phyloP scores from a whole-genome alignment of 1,284 basidiomycete species.

The Melampsora larici-populina region DNA sequence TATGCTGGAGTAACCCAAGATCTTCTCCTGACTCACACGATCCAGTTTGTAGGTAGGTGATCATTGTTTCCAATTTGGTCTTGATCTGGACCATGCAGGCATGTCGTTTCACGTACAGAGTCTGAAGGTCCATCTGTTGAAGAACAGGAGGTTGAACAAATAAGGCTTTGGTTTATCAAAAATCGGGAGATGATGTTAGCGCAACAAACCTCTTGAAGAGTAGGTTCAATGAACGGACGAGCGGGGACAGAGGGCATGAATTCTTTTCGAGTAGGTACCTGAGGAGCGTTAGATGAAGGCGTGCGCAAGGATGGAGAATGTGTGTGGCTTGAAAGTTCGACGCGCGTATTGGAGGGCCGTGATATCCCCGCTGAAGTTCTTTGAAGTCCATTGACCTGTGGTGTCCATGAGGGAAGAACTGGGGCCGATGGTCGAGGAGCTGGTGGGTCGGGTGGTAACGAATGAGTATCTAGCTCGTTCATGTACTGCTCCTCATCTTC shows the following conservation, averaged over 20 bases:
- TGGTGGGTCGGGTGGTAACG: background rate
- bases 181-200: background rate
- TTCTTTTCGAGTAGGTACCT: slow-evolving; percentile 1
- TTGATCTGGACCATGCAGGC: slow-evolving; percentile 21
- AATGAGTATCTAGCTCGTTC: background rate
- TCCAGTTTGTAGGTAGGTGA: slow-evolving; percentile 17
- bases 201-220: slow-evolving; percentile 26
- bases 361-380: background rate
- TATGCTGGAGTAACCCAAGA: slow-evolving; percentile 21
- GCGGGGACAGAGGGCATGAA: background rate
- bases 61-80: slow-evolving; percentile 18
- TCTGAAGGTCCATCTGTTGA: slow-evolving; percentile 35
- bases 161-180: background rate
- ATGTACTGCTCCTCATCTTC: background rate
- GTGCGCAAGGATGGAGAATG: background rate
- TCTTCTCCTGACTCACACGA: slow-evolving; percentile 28
- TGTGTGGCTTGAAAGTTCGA: background rate
- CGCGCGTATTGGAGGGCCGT: background rate
- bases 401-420: too few species aligned
- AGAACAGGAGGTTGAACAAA: background rate
- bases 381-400: too few species aligned
- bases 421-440: background rate
- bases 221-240: slow-evolving; percentile 24
- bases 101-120: slow-evolving; percentile 35
- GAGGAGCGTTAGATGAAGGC: background rate